Evolutionary conservation across 306 rosid genomes (phyloP).

Genomic region (Fagus crenata): DNA sequence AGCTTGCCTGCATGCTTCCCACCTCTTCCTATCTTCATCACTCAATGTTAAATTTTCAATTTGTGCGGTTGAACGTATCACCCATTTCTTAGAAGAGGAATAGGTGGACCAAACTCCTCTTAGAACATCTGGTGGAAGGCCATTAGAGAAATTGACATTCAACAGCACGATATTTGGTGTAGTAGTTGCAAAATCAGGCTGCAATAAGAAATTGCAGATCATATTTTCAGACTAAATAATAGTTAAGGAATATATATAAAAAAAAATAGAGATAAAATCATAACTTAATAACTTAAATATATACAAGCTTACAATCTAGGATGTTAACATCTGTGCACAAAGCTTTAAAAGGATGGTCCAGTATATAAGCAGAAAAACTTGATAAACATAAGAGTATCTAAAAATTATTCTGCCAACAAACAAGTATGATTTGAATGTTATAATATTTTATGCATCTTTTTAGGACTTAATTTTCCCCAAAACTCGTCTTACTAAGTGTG

Average conservation of each 20-base stretch:
- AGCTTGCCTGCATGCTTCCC: slow-evolving; percentile 68
- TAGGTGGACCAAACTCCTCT: slow-evolving; percentile 39
- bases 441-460: background rate
- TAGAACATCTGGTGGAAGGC: slow-evolving; percentile 27
- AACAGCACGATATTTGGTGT: slow-evolving; percentile 36
- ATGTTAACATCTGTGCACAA: background rate
- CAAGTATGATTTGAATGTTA: background rate
- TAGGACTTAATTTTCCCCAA: background rate
- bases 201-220: slow-evolving; percentile 19
- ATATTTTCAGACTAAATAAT: background rate
- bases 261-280: background rate
- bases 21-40: slow-evolving; percentile 57
- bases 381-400: background rate
- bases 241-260: background rate
- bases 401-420: background rate
- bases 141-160: slow-evolving; percentile 26
- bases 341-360: background rate
- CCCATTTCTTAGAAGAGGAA: slow-evolving; percentile 51
- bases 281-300: background rate
- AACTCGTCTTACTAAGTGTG: background rate
- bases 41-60: slow-evolving; percentile 43
- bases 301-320: background rate
- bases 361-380: background rate
- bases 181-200: slow-evolving; percentile 41
- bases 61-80: slow-evolving; percentile 50